phyloP scores from a whole-genome alignment of 768 basidiomycete genomes.

The Mycena amicta region DNA sequence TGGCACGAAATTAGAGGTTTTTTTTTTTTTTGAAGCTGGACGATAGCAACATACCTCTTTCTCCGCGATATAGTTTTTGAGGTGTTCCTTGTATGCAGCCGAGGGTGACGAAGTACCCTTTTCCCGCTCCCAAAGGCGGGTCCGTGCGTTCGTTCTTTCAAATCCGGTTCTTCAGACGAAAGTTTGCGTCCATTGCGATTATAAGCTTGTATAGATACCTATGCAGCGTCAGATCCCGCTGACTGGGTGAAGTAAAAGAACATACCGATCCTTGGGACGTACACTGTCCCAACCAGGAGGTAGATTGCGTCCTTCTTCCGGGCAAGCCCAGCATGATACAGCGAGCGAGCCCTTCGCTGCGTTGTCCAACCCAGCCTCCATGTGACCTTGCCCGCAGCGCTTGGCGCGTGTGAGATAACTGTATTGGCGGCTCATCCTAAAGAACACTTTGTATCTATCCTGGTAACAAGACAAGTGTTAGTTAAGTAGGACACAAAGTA shows the following conservation, averaged over 20 bases:
- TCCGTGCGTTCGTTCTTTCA: conserved; percentile 9
- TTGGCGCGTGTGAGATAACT: neutral
- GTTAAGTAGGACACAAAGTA: neutral
- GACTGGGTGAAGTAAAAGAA: no score
- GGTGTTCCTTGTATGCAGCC: conserved; percentile 10
- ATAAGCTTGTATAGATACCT: no score
- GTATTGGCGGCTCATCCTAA: neutral
- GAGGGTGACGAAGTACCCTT: conserved; percentile 20
- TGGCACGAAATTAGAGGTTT: no score
- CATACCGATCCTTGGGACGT: no score
- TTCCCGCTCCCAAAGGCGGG: conserved; percentile 12
- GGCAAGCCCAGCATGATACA: conserved; percentile 18
- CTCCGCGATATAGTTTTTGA: conserved; percentile 2
- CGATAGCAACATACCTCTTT: conserved; percentile 16
- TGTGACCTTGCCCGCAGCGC: conserved; percentile 12
- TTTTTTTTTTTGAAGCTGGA: no score
- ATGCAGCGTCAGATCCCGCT: no score
- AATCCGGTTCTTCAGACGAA: conserved; percentile 23
- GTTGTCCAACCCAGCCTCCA: neutral
- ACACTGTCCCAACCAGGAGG: no score
- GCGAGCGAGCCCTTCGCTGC: conserved; percentile 9
- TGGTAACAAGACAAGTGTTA: neutral
- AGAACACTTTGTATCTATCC: conserved; percentile 3
- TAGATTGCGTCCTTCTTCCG: no score
- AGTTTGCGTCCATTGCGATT: conserved; percentile 32